Evolutionary conservation across 176 grass and related monocot species (phyloP).

Genomic region (Urochloa ruziziensis): DNA sequence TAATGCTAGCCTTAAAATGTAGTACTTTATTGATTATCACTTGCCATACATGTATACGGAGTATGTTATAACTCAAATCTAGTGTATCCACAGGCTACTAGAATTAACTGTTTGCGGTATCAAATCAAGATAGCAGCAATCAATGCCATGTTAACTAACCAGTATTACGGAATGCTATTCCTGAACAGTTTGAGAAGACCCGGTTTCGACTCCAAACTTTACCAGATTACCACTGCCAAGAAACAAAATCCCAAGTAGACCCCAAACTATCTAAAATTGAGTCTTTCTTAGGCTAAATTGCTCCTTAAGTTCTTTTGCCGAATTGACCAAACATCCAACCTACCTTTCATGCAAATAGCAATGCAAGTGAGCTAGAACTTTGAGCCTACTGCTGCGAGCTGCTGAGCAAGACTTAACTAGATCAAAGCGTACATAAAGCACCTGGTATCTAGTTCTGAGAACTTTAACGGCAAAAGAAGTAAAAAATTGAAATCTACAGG

Average conservation of each 20-base stretch:
- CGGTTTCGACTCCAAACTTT: not conserved
- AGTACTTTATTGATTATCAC: conserved; percentile 22
- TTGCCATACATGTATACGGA: not conserved
- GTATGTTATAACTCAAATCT: not conserved
- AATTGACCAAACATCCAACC: not conserved
- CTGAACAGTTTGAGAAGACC: not conserved
- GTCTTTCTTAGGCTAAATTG: not conserved
- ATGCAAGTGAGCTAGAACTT: not conserved
- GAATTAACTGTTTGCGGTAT: not conserved
- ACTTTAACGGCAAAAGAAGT: not conserved
- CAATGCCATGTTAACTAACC: not conserved
- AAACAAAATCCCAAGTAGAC: not conserved
- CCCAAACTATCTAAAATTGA: not conserved
- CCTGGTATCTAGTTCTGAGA: not conserved
- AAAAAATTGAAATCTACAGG: not conserved
- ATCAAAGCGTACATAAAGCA: conserved; percentile 10
- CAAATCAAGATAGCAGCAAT: not conserved
- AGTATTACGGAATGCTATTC: conserved; percentile 13
- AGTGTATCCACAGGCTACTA: not conserved
- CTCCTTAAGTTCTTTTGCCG: not conserved
- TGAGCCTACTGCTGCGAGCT: not conserved
- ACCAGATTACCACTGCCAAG: not conserved
- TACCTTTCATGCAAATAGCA: conserved; percentile 22
- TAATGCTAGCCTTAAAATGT: not conserved
- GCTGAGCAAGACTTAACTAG: not conserved